These are phyloP conservation scores for Solanum ossicruentum DNA, from an alignment of 257 asterid genomes.

Conservation along the genomic window DNA sequence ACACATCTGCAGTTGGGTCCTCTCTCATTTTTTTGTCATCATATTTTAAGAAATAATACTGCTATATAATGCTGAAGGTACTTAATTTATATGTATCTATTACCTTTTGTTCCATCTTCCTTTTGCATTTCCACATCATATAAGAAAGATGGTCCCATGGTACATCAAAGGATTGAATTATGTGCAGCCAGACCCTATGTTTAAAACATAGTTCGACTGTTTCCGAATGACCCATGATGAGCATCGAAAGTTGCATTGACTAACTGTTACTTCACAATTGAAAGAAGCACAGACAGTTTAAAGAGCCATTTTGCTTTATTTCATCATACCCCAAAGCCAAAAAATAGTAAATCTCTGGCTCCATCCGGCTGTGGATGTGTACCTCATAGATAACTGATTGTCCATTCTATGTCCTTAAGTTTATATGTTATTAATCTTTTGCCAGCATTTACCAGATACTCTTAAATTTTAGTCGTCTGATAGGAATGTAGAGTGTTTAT, in stretches of 20 bases:
- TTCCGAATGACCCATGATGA: too few relatives aligned
- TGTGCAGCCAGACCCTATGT: too few relatives aligned
- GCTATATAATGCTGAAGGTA: conserved; percentile 6
- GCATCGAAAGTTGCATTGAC: too few relatives aligned
- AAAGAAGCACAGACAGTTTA: too few relatives aligned
- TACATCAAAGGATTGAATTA: neutral
- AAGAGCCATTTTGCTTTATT: too few relatives aligned
- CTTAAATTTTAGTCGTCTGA: neutral
- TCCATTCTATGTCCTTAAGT: neutral
- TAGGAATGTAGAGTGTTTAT: neutral
- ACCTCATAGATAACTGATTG: neutral
- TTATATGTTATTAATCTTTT: neutral
- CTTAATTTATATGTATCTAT: neutral
- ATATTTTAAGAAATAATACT: conserved; percentile 1
- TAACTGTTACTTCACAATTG: too few relatives aligned
- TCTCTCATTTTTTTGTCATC: neutral
- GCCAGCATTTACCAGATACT: neutral
- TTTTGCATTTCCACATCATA: neutral
- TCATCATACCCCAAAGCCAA: too few relatives aligned
- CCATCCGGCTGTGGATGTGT: too few relatives aligned
- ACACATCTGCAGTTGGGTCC: conserved; percentile 26
- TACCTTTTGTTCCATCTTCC: neutral
- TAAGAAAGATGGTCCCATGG: neutral
- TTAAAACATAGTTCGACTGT: too few relatives aligned
- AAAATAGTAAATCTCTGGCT: too few relatives aligned